Evolutionary conservation across 768 basidiomycete species (phyloP).

Genomic region (Pleurotus ostreatus): DNA sequence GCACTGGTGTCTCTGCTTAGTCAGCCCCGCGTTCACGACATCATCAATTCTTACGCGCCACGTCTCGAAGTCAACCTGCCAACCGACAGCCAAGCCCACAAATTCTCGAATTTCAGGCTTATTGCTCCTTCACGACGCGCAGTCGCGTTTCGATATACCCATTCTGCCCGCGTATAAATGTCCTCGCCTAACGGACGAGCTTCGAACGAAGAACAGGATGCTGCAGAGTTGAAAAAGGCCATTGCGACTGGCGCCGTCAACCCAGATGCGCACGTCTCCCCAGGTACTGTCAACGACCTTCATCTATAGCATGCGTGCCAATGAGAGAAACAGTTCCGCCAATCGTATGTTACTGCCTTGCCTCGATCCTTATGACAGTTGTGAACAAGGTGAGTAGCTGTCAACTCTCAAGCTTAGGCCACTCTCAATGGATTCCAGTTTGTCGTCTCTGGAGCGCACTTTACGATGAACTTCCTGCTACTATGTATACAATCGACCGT

Average conservation of each 20-base stretch:
- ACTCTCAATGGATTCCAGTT: constrained; percentile 45
- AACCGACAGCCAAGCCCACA: too few relatives aligned
- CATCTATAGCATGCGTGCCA: not conserved
- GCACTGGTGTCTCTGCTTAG: not conserved
- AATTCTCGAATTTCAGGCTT: too few relatives aligned
- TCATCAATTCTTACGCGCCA: not conserved
- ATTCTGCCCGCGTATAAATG: not conserved
- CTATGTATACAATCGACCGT: constrained; percentile 89
- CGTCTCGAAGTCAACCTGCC: not conserved
- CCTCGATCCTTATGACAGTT: constrained; percentile 95
- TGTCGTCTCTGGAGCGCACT: constrained; percentile 88
- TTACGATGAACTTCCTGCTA: constrained; percentile 96
- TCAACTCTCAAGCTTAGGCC: not conserved
- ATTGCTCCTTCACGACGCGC: too few relatives aligned
- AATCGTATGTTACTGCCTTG: constrained; percentile 84
- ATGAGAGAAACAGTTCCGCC: constrained; percentile 56
- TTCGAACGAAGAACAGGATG: constrained; percentile 22
- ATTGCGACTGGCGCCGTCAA: constrained; percentile 23
- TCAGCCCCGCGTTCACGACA: not conserved
- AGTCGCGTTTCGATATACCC: too few relatives aligned
- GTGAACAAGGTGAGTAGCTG: constrained; percentile 77
- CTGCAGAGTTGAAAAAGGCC: constrained; percentile 51
- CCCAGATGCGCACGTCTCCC: constrained; percentile 21
- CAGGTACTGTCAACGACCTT: constrained; percentile 19
- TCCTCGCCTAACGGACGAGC: constrained; percentile 21